These are phyloP conservation scores for Corchorus capsularis DNA, from an alignment of 345 rosid genomes.

Conservation along the genomic window DNA sequence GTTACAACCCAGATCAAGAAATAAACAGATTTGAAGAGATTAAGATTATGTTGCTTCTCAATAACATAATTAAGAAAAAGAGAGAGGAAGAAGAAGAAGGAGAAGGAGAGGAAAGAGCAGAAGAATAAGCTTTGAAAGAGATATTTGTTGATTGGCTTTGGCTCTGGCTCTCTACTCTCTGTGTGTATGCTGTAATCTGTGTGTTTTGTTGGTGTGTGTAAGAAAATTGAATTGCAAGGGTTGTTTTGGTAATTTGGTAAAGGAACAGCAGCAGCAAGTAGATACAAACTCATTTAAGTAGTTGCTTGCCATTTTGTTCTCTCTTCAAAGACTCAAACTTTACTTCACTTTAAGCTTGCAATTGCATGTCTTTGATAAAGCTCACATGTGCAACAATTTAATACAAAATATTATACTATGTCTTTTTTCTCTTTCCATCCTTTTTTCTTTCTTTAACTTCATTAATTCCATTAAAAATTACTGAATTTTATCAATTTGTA, in stretches of 20 bases:
- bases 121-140: constrained; percentile 26
- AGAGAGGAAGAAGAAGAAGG: not conserved
- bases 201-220: not conserved
- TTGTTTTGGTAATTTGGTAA: constrained; percentile 12
- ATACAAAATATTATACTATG: too few species aligned
- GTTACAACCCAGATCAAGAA: constrained; percentile 43
- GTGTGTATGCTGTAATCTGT: constrained; percentile 20
- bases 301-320: not conserved
- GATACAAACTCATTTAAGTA: not conserved
- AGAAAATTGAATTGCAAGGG: constrained; percentile 18
- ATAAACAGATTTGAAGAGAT: constrained; percentile 33
- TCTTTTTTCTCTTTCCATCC: too few species aligned
- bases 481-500: too few species aligned
- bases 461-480: too few species aligned
- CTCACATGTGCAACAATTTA: not conserved
- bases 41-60: constrained; percentile 21
- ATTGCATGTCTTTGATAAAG: not conserved
- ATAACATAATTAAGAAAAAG: constrained; percentile 21
- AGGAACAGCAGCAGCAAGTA: not conserved
- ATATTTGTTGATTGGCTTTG: constrained; percentile 49
- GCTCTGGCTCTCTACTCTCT: constrained; percentile 16
- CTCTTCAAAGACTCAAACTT: not conserved
- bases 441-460: too few species aligned
- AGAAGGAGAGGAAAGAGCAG: not conserved
- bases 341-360: not conserved